Percentiles rank a stretch among this genome's conserved stretches.
Evolutionary conservation across 2,329 filamentous ascomycete species (phyloP).

Genomic region (Monilinia polystroma): DNA sequence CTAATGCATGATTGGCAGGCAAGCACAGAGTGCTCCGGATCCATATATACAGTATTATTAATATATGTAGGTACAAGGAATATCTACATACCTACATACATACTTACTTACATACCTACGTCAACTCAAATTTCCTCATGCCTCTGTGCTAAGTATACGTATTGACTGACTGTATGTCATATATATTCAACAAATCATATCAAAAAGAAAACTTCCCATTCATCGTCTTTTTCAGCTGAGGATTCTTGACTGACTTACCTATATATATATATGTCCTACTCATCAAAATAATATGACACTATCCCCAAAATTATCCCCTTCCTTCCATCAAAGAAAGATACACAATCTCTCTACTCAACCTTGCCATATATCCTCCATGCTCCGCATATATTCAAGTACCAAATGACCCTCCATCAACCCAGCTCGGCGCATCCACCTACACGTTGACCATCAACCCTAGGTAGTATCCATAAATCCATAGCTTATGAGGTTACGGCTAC

Average conservation of each 20-base stretch:
- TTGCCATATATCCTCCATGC: too few species aligned
- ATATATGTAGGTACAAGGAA: too few species aligned
- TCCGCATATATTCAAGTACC: background rate
- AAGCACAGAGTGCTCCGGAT: too few species aligned
- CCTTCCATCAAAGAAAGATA: background rate
- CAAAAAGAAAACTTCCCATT: background rate
- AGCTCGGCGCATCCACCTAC: slow-evolving; percentile 18
- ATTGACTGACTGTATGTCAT: background rate
- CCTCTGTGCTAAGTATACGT: too few species aligned
- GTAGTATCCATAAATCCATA: background rate
- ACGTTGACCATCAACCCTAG: too few species aligned
- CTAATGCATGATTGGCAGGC: slow-evolving; percentile 9
- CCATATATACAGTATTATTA: too few species aligned
- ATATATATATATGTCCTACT: background rate
- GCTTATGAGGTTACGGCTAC: background rate
- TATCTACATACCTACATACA: too few species aligned
- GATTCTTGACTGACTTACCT: background rate
- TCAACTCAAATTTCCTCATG: background rate
- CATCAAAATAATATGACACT: background rate
- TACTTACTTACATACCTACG: too few species aligned
- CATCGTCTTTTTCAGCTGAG: background rate
- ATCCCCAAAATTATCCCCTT: background rate
- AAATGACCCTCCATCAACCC: slow-evolving; percentile 1
- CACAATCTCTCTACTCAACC: too few species aligned
- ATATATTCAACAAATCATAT: background rate